phyloP scores from a whole-genome alignment of 2,329 filamentous ascomycete genomes.

The Ambrosiella cleistominuta region DNA sequence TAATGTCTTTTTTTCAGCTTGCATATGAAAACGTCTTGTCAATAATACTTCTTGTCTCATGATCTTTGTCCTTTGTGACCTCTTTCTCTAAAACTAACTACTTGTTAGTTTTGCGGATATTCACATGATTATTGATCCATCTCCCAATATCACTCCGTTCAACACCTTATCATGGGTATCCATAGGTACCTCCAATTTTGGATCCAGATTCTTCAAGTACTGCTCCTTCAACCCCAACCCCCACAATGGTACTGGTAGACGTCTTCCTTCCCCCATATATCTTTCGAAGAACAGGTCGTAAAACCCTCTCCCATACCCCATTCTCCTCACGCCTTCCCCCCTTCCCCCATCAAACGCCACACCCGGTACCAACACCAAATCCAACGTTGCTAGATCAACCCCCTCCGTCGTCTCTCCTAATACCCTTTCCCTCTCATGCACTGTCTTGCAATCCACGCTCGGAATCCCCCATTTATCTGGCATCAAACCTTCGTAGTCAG shows the following conservation, averaged over 20 bases:
- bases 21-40: neutral
- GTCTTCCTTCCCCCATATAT: constrained; percentile 31
- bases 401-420: constrained; percentile 42
- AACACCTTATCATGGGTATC: constrained; percentile 7
- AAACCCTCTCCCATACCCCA: constrained; percentile 91
- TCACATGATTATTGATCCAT: constrained; percentile 8
- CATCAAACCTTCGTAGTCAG: constrained; percentile 62
- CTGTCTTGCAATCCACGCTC: constrained; percentile 50
- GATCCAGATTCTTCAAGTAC: constrained; percentile 37
- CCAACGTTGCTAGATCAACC: constrained; percentile 38
- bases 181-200: neutral
- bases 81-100: neutral
- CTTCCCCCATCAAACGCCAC: constrained; percentile 53
- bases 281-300: constrained; percentile 85
- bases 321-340: constrained; percentile 39
- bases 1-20: constrained; percentile 3
- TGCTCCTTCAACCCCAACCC: constrained; percentile 79
- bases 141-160: constrained; percentile 7
- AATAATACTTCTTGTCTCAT: neutral
- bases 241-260: constrained; percentile 33
- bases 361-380: constrained; percentile 80
- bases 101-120: neutral
- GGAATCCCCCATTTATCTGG: constrained; percentile 89
- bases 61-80: neutral
- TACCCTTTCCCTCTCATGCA: constrained; percentile 51